Evolutionary conservation across 306 rosid genomes (phyloP), one percentile per base, ranked within the genome.

Genomic region (Adenanthera pavonina): DNA sequence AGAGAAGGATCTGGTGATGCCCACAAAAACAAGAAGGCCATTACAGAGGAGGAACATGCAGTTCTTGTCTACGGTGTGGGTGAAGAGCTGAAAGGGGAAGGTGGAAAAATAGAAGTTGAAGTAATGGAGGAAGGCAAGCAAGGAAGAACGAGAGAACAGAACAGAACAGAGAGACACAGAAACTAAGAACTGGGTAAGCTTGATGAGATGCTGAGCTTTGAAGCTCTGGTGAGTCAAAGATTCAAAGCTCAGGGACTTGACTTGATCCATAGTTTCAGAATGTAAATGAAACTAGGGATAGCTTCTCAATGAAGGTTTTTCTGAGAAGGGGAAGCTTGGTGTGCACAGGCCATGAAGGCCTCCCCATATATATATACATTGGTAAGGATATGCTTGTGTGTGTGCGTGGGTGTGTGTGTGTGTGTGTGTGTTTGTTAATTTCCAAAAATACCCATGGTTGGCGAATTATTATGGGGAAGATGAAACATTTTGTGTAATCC

Each of bases 21-120:
- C 95, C n/a, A 94, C 88, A 87, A 94, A 86, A 62, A 94, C 94
- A 25, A 94, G 86, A 53, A 94, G 94, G 0, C 93, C 92, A 75
- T 94, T 94, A 78, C 87, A 89, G 0, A 94, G 85, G 66, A 94
- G 94, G 43, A 94, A 94, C 82, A 94, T 91, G 84, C 51, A 89
- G 53, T 90, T 92, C 80, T 94, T 94, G 89, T 94, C 94, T 6
- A 94, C 72, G 80, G 89, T 86, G 85, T 94, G 97, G 49, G 90
- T 83, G 43, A 85, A 88, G 17, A 92, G 87, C 66, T 91, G 92
- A 75, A 65, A 81, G 52, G 90, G 92, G 51, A 89, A 66, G 62
- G 88, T 88, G 9, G 94, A 88, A 72, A 89, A 84, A 72, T 86
- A 86, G 53, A 86, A 86, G 77, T 86, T 88, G 80, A 82, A 69